Conservation (phyloP, 192 early-diverging fungal genomes). For the Backusella sp. region DNA sequence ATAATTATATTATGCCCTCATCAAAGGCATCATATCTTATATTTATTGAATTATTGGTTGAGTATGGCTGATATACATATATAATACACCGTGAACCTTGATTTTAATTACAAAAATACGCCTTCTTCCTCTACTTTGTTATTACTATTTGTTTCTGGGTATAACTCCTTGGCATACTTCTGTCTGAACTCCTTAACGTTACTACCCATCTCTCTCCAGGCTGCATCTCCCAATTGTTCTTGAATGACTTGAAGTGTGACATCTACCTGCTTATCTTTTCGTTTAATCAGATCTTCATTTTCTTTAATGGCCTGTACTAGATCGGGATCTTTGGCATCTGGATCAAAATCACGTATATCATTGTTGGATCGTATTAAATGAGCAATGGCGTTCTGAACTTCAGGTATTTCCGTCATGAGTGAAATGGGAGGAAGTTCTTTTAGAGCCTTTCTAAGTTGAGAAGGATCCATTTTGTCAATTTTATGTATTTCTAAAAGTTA, state of each 20-base stretch:
- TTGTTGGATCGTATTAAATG: slow-evolving; percentile 41
- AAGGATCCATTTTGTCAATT: not conserved
- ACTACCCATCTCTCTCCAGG: slow-evolving; percentile 29
- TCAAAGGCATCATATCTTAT: not conserved
- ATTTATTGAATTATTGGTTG: too few relatives aligned
- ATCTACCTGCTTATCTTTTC: slow-evolving; percentile 33
- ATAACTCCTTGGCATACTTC: not conserved
- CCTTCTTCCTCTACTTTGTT: not conserved
- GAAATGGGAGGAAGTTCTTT: slow-evolving; percentile 27
- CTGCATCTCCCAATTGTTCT: slow-evolving; percentile 28
- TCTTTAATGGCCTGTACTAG: slow-evolving; percentile 34
- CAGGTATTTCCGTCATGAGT: slow-evolving; percentile 35
- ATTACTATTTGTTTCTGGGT: not conserved
- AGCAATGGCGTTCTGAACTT: slow-evolving; percentile 40
- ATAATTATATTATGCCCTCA: not conserved
- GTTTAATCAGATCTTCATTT: slow-evolving; percentile 34
- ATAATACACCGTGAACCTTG: not conserved
- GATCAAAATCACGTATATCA: slow-evolving; percentile 40
- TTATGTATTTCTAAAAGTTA: not conserved
- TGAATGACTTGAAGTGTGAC: slow-evolving; percentile 23
- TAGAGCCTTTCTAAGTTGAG: slow-evolving; percentile 12
- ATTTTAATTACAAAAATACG: slow-evolving; percentile 3
- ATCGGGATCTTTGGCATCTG: slow-evolving; percentile 32
- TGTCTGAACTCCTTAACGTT: slow-evolving; percentile 23
- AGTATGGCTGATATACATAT: not conserved